Evolutionary conservation across 129 eudicot species (phyloP), one percentile per base, ranked within the genome.

Genomic region (Tagetes erecta): DNA sequence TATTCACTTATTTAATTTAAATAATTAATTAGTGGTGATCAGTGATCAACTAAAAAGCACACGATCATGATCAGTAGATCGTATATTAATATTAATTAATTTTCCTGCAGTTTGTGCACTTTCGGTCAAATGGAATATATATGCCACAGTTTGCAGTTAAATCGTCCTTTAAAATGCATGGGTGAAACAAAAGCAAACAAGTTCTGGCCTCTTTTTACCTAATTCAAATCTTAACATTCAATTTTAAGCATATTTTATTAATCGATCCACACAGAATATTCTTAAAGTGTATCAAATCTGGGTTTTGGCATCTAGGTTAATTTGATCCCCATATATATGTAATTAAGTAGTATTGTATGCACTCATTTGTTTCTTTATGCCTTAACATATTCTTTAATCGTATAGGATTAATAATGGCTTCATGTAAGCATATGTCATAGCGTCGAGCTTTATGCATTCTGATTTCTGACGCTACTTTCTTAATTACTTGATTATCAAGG

Each of bases 121-220:
- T 77, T 69, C 76, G 76, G 76, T 59, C 63, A 69, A 68, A 68
- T 68, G 62, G 76, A 77, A 77, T 77, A 74, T 35, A 60, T 56
- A 58, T 64, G 30, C 58, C 76, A 70, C 71, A 70, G 51, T 30
- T 45, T 77, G 71, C 81, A 77, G 35, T 52, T 77, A 34, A 44
- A 35, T 60, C 56, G 82, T 78, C 82, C 72, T 50, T 42, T 53
- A 53, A 73, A 45, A 68, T 36, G 52, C 41, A 58, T 12, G 62
- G 10, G 64, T 59, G 44, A 58, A 52, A 68, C 76, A 76, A 55
- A 69, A 68, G 3, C 71, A 60, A 71, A 63, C 76, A 63, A 70
- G 33, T 51, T 70, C 12, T 78, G 71, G 72, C 44, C 82, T 63
- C 72, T 78, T 78, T 78, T 78, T 51, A 78, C 82, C 82, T 78